phyloP scores from a whole-genome alignment of 2,329 filamentous ascomycete species.

The Nothomitra cinnamomea region DNA sequence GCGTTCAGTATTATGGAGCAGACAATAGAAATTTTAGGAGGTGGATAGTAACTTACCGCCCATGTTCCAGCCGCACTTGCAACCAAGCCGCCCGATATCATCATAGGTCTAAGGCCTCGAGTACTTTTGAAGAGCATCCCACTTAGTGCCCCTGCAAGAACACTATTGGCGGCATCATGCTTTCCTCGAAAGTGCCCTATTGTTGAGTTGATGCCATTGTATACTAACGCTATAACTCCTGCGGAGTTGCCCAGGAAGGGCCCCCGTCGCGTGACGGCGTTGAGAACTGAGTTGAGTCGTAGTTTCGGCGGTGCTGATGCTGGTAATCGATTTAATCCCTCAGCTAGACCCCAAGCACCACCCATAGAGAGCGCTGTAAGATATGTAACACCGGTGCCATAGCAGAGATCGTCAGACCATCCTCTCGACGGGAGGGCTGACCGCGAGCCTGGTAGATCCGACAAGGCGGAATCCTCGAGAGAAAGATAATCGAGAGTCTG shows the following conservation, averaged over 20 bases:
- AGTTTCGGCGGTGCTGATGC: conserved; percentile 70
- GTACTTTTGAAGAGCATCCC: conserved; percentile 97
- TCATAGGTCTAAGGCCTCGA: conserved; percentile 73
- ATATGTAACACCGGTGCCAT: conserved; percentile 91
- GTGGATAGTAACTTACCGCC: conserved; percentile 49
- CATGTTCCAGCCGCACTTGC: conserved; percentile 71
- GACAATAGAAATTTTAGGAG: conserved; percentile 15
- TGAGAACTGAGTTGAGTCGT: conserved; percentile 83
- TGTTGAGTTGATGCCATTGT: conserved; percentile 81
- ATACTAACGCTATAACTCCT: conserved; percentile 86
- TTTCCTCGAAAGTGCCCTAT: conserved; percentile 66
- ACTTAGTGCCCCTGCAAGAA: conserved; percentile 69
- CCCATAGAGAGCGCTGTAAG: conserved; percentile 71
- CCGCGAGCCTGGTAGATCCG: conserved; percentile 68
- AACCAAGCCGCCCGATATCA: conserved; percentile 84
- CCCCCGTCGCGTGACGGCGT: conserved; percentile 80
- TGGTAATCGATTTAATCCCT: conserved; percentile 61
- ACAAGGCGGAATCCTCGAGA: conserved; percentile 80
- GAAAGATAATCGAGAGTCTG: conserved; percentile 89
- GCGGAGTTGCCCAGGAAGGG: conserved; percentile 94
- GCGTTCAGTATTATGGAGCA: not conserved
- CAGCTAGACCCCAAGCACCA: conserved; percentile 80
- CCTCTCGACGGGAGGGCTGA: conserved; percentile 86
- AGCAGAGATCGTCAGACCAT: conserved; percentile 96
- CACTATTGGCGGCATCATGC: conserved; percentile 80